Conservation (phyloP, 805 yeast species). For the Cyberlindnera samutprakarnensis region DNA sequence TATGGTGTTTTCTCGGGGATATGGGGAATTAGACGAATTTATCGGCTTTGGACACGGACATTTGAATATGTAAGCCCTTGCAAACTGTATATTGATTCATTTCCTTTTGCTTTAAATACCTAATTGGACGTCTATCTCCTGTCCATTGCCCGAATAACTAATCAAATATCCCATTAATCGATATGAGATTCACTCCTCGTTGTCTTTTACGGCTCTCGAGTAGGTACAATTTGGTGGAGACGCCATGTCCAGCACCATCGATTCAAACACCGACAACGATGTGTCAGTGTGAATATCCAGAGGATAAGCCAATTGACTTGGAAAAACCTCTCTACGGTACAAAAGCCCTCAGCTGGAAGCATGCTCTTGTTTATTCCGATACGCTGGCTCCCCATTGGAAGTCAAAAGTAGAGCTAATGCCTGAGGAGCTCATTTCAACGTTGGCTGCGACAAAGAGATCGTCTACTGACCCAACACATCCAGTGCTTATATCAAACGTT, state of each 20-base stretch:
- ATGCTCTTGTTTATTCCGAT: slow-evolving; percentile 45
- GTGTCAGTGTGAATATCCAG: slow-evolving; percentile 42
- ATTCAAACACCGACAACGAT: slow-evolving; percentile 27
- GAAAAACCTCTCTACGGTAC: slow-evolving; percentile 37
- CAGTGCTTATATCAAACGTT: slow-evolving; percentile 43
- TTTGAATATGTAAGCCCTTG: no score
- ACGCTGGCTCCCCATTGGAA: slow-evolving; percentile 29
- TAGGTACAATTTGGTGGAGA: slow-evolving; percentile 14
- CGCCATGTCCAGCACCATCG: slow-evolving; percentile 12
- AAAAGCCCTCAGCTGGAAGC: slow-evolving; percentile 45
- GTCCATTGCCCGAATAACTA: no score
- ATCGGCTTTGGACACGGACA: no score
- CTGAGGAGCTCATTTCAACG: slow-evolving; percentile 35
- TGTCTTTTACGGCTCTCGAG: slow-evolving; percentile 7
- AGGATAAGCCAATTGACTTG: slow-evolving; percentile 33
- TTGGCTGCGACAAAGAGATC: slow-evolving; percentile 28
- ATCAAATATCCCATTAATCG: no score
- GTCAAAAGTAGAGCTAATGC: slow-evolving; percentile 40
- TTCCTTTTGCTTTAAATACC: no score
- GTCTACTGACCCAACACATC: slow-evolving; percentile 35
- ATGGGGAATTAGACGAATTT: no score
- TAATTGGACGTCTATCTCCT: no score
- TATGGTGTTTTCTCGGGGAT: no score
- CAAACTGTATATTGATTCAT: no score
- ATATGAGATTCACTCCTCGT: slow-evolving; percentile 11